A percentile compares a stretch with the other conserved stretches of the same genome.
Evolutionary conservation across 225 moss, liverwort and hornwort species (phyloP).

Genomic region (Thuidium tamariscinum): DNA sequence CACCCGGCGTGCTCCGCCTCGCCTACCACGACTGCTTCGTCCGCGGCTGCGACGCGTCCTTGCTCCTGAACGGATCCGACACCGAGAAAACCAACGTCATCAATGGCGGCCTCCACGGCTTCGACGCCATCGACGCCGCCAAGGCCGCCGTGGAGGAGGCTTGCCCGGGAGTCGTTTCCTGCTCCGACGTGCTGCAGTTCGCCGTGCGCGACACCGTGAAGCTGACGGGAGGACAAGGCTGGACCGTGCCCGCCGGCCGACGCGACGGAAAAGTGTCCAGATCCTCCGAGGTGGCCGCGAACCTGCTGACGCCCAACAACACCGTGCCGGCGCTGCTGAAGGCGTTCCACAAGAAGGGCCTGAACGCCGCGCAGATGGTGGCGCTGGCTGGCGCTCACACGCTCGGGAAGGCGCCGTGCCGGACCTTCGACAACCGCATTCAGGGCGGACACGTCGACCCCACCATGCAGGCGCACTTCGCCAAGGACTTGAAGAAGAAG

Average conservation of each 20-base stretch:
- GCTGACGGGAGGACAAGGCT: neutral
- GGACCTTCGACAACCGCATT: too few species aligned
- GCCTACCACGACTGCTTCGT: neutral
- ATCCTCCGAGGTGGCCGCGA: neutral
- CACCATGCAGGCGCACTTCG: neutral
- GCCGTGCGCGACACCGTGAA: neutral
- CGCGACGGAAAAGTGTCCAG: neutral
- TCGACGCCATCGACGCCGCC: too few species aligned
- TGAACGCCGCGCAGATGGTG: too few species aligned
- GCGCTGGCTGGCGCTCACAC: too few species aligned
- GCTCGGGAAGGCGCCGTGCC: neutral
- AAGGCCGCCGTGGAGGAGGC: too few species aligned
- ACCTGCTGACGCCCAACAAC: too few species aligned
- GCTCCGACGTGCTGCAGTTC: neutral
- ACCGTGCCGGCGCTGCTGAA: too few species aligned
- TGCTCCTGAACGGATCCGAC: too few species aligned
- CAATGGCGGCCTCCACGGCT: too few species aligned
- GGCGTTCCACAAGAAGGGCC: too few species aligned
- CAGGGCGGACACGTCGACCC: neutral
- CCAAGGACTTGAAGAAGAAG: neutral
- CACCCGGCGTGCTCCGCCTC: neutral
- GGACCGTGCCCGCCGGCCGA: neutral
- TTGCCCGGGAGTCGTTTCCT: neutral
- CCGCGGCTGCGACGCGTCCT: too few species aligned
- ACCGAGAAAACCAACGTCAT: too few species aligned